phyloP scores from a whole-genome alignment of 257 asterid species.

The Voacanga thouarsii region DNA sequence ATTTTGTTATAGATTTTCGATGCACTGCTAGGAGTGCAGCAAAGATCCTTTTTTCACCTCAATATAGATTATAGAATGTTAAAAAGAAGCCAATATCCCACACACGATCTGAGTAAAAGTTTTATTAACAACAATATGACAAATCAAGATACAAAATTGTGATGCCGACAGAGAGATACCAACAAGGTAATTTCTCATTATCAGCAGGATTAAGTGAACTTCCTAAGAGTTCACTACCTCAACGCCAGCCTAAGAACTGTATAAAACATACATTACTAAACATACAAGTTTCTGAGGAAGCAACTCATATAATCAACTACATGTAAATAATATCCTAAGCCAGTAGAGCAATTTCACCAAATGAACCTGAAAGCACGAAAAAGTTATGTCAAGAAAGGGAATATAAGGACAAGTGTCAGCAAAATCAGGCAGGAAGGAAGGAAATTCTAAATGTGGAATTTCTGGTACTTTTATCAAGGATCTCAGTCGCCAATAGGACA shows the following conservation, averaged over 20 bases:
- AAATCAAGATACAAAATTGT: background rate
- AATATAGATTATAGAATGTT: background rate
- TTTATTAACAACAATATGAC: background rate
- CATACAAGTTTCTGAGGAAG: slow-evolving; percentile 9
- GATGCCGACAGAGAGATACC: background rate
- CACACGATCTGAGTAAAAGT: background rate
- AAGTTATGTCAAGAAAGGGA: slow-evolving; percentile 1
- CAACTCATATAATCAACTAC: background rate
- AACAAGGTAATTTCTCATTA: background rate
- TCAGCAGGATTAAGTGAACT: slow-evolving; percentile 6
- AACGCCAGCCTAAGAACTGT: background rate
- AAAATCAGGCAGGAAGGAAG: background rate
- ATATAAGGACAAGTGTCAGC: background rate
- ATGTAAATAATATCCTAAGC: slow-evolving; percentile 28
- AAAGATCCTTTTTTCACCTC: background rate
- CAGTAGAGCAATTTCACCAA: slow-evolving; percentile 51
- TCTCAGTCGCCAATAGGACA: slow-evolving; percentile 55
- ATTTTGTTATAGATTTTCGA: no score
- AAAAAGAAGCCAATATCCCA: background rate
- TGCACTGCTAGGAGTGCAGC: background rate
- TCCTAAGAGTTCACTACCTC: background rate
- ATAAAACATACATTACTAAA: background rate
- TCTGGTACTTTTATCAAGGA: slow-evolving; percentile 55
- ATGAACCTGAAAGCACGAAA: slow-evolving; percentile 44
- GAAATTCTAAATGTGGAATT: slow-evolving; percentile 14